Base-by-base conservation (phyloP, 2,329 filamentous ascomycete species). In the Colletotrichum camelliae region DNA sequence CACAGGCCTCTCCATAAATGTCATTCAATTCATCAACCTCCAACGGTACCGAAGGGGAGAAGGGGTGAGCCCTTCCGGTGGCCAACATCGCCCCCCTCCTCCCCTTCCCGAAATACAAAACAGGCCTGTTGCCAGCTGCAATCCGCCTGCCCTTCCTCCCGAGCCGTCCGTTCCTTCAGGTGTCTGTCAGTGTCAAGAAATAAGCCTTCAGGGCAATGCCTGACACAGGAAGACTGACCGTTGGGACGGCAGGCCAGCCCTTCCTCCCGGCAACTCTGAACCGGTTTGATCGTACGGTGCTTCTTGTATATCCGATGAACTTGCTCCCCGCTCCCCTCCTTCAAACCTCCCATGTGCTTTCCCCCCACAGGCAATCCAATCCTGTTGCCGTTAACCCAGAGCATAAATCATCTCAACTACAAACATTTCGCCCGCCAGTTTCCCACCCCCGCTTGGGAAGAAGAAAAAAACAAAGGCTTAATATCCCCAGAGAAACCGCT, bases 361-460 rank as follows among this genome's bases (percentile, higher is more conserved):
- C 24, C 24, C 70, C 61, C 61, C 57, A 62, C 57, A 62, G n/a
- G 18, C 55, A 48, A 9, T 29, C 18, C 64, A 35, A 64, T 48
- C 58, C 55, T 33, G 39, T 48, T 48, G 39, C 39, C 39, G 39
- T n/a, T 9, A 48, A n/a, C 18, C 39, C 73, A 43, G 35, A 62
- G 61, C 72, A 64, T 64, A 35, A 67, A 39, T 67, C 62, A 58
- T 73, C 69, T 72, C 73, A 67, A 73, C 21, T 72, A 33, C 61
- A 39, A 33, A 39, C 33, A 35, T 35, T 39, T 43, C 7, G 21
- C 37, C 31, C 37, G 18, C 24, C 13, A 37, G 33, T 18, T 18
- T 31, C 43, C 43, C 43, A 52, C 43, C 21, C n/a, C n/a, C 43
- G 21, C n/a, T 13, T 21, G 43, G 43, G 21, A 52, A 52, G 43